Evolutionary conservation across 1,139 yeast species (phyloP), one percentile per base, ranked within the genome.

Genomic region (Hemisphaericaspora lyxosophila): DNA sequence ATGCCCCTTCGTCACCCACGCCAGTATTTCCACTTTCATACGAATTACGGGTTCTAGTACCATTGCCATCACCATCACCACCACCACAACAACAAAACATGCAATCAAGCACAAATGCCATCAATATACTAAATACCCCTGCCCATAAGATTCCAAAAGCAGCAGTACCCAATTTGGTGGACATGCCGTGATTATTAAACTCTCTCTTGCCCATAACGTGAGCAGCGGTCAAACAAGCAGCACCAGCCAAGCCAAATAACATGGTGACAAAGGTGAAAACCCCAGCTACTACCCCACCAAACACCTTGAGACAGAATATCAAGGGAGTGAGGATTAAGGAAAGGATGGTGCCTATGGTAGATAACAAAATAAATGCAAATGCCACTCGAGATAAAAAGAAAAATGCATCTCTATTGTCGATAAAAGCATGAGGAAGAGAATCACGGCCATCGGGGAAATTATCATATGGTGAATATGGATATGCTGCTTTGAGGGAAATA

Each of bases 301-400:
- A 28, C 16, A 45, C 32, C 8, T 35, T 23, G 31, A 41, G 49
- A 33, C 57, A 54, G 1, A 51, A 48, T 24, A 43, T 34, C 20
- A 47, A 28, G 15, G 48, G 39, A 20, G 48, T 22, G 29, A 42
- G 29, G 32, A 76, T 36, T 31, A 77, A 51, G 0, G 84, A 67
- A n/a, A 78, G 35, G 3, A 76, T 60, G n/a, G 76, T 59, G 55
- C 82, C 82, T 27, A 74, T 63, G 38, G 83, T 60, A 6, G 80
- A 85, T 43, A 83, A 66, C 35, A 86, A 55, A 57, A 73, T 67
- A 63, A 84, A 82, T 2, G 86, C 85, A 71, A 77, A 85, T 16
- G 85, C 81, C 48, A 79, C 72, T 48, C 88, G 75, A 15, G 87
- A 72, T 50, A 81, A 62, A 60, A 79, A 82, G 61, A 70, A 86